phyloP scores from a whole-genome alignment of 225 moss, liverwort and hornwort species.

The Pleurozium schreberi region DNA sequence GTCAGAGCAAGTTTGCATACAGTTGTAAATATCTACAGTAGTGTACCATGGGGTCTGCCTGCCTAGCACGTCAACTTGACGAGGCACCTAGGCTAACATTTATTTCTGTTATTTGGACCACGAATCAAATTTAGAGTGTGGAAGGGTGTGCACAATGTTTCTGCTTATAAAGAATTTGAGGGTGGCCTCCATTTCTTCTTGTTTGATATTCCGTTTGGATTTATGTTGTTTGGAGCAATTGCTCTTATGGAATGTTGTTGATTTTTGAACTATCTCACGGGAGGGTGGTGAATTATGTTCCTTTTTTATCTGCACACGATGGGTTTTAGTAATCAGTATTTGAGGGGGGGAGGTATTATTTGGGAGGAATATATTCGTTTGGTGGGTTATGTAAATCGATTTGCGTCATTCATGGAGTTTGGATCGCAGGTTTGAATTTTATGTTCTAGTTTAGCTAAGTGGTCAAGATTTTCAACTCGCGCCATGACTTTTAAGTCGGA shows the following conservation, averaged over 20 bases:
- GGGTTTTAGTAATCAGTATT: background rate
- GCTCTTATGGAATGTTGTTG: background rate
- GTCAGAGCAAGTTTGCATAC: slow-evolving; percentile 21
- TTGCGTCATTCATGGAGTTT: background rate
- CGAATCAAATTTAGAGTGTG: slow-evolving; percentile 43
- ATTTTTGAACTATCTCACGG: background rate
- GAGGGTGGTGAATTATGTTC: background rate
- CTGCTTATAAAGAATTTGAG: slow-evolving; percentile 31
- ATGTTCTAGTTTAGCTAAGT: background rate
- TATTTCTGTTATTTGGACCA: slow-evolving; percentile 34
- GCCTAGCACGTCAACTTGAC: slow-evolving; percentile 8
- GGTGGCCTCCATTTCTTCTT: background rate
- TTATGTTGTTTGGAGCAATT: background rate
- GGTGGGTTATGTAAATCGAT: background rate
- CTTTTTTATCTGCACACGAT: background rate
- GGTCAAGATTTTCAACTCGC: too few species aligned
- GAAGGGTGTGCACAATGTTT: slow-evolving; percentile 45
- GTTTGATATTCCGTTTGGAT: background rate
- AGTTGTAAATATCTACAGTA: slow-evolving; percentile 48
- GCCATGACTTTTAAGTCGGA: too few species aligned
- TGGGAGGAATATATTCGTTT: background rate
- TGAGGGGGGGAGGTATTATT: background rate
- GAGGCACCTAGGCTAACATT: slow-evolving; percentile 21
- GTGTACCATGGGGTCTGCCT: slow-evolving; percentile 58
- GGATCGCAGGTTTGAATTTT: too few species aligned